These are phyloP conservation scores for Volvox africanus DNA, from an alignment of 139 green algal species.

Conservation along the genomic window DNA sequence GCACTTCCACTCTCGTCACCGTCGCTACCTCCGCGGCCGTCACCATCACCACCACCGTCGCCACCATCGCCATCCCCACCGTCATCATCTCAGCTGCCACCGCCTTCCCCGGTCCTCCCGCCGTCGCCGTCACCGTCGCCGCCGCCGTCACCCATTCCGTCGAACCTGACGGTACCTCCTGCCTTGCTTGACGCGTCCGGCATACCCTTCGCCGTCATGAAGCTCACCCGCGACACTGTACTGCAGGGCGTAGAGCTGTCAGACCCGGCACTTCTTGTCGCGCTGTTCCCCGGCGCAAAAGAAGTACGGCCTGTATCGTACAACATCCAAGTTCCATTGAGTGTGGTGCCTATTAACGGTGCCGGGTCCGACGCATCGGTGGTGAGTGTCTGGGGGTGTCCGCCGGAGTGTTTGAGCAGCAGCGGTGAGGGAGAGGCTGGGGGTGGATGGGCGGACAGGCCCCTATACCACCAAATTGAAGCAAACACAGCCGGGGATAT, in stretches of 20 bases:
- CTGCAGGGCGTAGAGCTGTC: slow-evolving; percentile 7
- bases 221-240: background rate
- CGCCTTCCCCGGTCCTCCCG: background rate
- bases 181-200: background rate
- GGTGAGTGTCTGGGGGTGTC: too few relatives aligned
- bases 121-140: background rate
- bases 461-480: too few relatives aligned
- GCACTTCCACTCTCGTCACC: background rate
- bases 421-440: too few relatives aligned
- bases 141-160: background rate
- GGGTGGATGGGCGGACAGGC: too few relatives aligned
- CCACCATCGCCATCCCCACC: background rate
- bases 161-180: background rate
- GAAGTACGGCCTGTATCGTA: background rate
- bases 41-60: background rate
- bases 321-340: background rate
- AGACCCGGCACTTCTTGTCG: background rate
- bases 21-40: background rate
- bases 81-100: background rate
- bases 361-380: too few relatives aligned
- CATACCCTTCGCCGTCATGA: background rate
- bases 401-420: too few relatives aligned
- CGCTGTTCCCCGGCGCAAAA: background rate
- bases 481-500: too few relatives aligned
- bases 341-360: background rate